Evolutionary conservation across 116 monocot genomes (phyloP).

Genomic region (Iris pallida): DNA sequence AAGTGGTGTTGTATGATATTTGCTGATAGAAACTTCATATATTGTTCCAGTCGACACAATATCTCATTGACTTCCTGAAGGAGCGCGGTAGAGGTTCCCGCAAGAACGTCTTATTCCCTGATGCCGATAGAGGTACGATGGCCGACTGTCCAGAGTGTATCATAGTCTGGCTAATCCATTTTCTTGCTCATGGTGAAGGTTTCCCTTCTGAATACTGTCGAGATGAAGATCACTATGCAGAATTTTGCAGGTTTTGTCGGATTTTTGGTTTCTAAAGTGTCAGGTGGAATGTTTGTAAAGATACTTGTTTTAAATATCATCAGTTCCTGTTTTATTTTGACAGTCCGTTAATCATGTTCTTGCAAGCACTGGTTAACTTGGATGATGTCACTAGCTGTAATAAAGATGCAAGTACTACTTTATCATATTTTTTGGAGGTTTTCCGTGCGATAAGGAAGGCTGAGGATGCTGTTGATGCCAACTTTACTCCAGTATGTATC

Average conservation of each 20-base stretch:
- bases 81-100: constrained; percentile 17
- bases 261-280: no score
- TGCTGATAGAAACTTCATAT: no score
- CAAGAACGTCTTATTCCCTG: constrained; percentile 11
- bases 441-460: constrained; percentile 76
- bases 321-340: constrained; percentile 9
- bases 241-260: no score
- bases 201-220: no score
- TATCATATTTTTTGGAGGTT: constrained; percentile 50
- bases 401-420: constrained; percentile 14
- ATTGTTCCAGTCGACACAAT: constrained; percentile 36
- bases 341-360: constrained; percentile 63
- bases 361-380: constrained; percentile 41
- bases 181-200: no score
- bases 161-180: no score
- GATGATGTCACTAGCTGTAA: constrained; percentile 12
- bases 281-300: no score
- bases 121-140: constrained; percentile 24
- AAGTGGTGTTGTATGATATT: not conserved
- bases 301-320: constrained; percentile 13
- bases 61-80: constrained; percentile 53
- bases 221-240: no score
- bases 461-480: constrained; percentile 70
- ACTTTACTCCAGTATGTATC: constrained; percentile 43
- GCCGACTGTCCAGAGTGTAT: constrained; percentile 67